Percentiles rank a stretch among this genome's conserved stretches.
phyloP scores from a whole-genome alignment of 1,284 basidiomycete species.

The Trametes versicolor region DNA sequence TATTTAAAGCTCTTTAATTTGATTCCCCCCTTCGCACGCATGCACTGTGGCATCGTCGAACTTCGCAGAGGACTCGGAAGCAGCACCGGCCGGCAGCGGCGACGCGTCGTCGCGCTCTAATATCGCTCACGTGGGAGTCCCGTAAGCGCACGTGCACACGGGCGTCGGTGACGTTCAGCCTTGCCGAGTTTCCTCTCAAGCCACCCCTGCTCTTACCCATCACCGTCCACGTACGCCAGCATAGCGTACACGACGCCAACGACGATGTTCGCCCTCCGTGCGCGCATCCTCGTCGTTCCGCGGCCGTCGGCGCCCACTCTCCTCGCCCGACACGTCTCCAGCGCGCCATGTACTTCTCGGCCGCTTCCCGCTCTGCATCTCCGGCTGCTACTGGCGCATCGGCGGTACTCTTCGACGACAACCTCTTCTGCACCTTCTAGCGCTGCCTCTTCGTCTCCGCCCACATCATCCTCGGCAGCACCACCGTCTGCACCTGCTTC shows the following conservation, averaged over 20 bases:
- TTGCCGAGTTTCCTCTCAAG: conserved; percentile 12
- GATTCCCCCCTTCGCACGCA: neutral
- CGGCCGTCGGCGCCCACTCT: conserved; percentile 13
- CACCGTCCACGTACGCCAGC: conserved; percentile 18
- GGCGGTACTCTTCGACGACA: conserved; percentile 20
- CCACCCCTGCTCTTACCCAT: conserved; percentile 3
- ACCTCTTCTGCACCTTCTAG: neutral
- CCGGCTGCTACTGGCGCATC: neutral
- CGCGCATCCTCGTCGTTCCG: conserved; percentile 23
- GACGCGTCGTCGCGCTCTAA: neutral
- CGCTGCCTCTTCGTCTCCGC: neutral
- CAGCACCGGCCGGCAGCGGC: neutral
- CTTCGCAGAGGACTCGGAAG: neutral
- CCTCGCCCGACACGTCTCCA: conserved; percentile 31
- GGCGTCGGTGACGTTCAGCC: conserved; percentile 15
- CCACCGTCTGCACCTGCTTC: conserved; percentile 2
- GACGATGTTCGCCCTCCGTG: conserved; percentile 32
- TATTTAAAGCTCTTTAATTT: neutral
- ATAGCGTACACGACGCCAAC: conserved; percentile 19
- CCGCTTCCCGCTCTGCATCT: conserved; percentile 6
- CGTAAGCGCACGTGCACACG: neutral
- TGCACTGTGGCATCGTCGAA: too few species aligned
- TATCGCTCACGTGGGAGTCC: neutral
- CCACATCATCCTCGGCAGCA: neutral
- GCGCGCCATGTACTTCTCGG: conserved; percentile 20